Evolutionary conservation across 305 asterid genomes (phyloP).

Genomic region (Solanum hybrid): DNA sequence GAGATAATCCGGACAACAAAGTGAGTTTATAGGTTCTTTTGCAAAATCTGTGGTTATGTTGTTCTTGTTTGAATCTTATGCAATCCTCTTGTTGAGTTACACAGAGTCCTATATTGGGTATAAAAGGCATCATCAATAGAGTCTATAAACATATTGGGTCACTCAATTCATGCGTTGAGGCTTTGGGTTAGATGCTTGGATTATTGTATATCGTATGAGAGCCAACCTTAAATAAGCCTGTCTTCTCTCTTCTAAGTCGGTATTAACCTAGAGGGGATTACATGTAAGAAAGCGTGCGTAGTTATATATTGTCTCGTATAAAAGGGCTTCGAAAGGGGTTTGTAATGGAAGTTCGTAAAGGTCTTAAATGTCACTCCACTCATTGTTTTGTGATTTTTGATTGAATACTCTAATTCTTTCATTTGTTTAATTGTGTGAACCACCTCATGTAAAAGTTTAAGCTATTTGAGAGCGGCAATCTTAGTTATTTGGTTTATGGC

Average conservation of each 20-base stretch:
- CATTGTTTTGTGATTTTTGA: neutral
- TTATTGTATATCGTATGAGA: neutral
- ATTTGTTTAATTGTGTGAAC: neutral
- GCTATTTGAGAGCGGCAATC: neutral
- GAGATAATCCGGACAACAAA: constrained; percentile 28
- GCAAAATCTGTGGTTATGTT: neutral
- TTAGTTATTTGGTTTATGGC: neutral
- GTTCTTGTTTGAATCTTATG: neutral
- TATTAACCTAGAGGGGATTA: neutral
- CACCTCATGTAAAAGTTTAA: neutral
- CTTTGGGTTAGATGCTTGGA: neutral
- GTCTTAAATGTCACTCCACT: neutral
- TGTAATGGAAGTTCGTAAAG: neutral
- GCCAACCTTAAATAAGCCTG: neutral
- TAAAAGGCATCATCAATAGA: neutral
- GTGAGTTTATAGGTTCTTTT: constrained; percentile 21
- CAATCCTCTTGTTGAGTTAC: neutral
- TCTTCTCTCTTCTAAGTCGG: neutral
- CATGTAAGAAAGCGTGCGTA: neutral
- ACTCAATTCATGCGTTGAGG: neutral
- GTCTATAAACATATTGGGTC: neutral
- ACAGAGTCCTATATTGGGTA: neutral
- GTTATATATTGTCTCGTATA: neutral
- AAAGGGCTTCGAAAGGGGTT: neutral
- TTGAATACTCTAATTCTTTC: neutral